These are phyloP conservation scores for Pseudoturritis turrita DNA, from an alignment of 345 rosid species.

Conservation along the genomic window DNA sequence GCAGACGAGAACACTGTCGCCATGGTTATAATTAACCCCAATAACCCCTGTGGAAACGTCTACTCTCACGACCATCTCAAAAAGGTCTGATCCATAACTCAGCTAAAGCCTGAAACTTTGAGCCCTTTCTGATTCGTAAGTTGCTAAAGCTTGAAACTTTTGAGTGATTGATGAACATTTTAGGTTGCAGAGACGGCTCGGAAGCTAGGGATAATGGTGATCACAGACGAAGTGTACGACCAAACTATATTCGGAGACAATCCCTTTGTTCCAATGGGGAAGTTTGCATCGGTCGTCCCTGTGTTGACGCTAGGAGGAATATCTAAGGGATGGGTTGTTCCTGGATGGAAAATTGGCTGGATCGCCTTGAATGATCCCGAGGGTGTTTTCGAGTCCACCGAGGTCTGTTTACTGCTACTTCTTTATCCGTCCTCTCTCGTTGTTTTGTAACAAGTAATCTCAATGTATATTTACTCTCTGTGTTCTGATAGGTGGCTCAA, in stretches of 20 bases:
- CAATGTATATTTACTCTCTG: not conserved
- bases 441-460: not conserved
- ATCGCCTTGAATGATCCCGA: conserved; percentile 40
- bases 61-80: conserved; percentile 44
- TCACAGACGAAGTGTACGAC: conserved; percentile 57
- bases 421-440: not conserved
- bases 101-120: not conserved
- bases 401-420: conserved; percentile 29
- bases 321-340: conserved; percentile 65
- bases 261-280: conserved; percentile 51
- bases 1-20: conserved; percentile 64
- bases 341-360: conserved; percentile 71
- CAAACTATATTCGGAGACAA: conserved; percentile 45
- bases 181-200: conserved; percentile 64
- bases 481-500: conserved; percentile 36
- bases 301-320: conserved; percentile 55
- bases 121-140: not conserved
- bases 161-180: not conserved
- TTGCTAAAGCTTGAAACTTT: not conserved
- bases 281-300: conserved; percentile 50
- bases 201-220: conserved; percentile 55
- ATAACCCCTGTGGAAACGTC: conserved; percentile 43
- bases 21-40: conserved; percentile 47
- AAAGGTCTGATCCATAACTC: conserved; percentile 10
- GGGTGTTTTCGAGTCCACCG: conserved; percentile 32